These are phyloP conservation scores for Aspergillus uvarum DNA, from an alignment of 2,329 filamentous ascomycete species.

Conservation along the genomic window DNA sequence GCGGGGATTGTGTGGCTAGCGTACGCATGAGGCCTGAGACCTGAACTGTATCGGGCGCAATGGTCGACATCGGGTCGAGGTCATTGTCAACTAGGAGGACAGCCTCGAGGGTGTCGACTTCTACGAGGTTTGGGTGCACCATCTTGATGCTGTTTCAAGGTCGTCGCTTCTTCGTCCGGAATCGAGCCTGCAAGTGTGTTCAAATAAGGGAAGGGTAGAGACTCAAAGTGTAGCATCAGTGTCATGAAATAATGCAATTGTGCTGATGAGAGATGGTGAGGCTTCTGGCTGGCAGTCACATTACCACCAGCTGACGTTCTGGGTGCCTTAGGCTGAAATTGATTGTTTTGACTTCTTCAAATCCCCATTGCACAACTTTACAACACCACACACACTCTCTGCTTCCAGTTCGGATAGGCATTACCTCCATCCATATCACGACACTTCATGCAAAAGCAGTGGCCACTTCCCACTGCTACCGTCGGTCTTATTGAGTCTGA, in stretches of 20 bases:
- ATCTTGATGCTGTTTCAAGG: not conserved
- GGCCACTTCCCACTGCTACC: not conserved
- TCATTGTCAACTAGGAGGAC: conserved; percentile 57
- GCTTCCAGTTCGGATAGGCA: not conserved
- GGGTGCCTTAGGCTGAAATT: conserved; percentile 7
- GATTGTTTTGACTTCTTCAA: not conserved
- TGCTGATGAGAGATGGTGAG: not conserved
- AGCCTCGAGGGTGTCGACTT: conserved; percentile 51
- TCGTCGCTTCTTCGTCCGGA: not conserved
- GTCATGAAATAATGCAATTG: not conserved
- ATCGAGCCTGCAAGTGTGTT: not conserved
- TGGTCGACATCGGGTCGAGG: conserved; percentile 53
- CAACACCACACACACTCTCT: not conserved
- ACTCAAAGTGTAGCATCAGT: not conserved
- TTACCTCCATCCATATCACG: not conserved
- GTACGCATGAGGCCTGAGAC: conserved; percentile 46
- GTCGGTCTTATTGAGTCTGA: not conserved
- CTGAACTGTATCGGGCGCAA: conserved; percentile 45
- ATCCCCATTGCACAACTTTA: not conserved
- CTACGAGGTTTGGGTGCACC: conserved; percentile 28
- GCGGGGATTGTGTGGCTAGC: conserved; percentile 40
- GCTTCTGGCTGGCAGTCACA: not conserved
- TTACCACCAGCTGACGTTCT: not conserved
- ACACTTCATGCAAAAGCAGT: not conserved
- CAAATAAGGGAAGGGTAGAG: not conserved